These are phyloP conservation scores for Murraya koenigii DNA, from an alignment of 345 rosid genomes.

Conservation along the genomic window DNA sequence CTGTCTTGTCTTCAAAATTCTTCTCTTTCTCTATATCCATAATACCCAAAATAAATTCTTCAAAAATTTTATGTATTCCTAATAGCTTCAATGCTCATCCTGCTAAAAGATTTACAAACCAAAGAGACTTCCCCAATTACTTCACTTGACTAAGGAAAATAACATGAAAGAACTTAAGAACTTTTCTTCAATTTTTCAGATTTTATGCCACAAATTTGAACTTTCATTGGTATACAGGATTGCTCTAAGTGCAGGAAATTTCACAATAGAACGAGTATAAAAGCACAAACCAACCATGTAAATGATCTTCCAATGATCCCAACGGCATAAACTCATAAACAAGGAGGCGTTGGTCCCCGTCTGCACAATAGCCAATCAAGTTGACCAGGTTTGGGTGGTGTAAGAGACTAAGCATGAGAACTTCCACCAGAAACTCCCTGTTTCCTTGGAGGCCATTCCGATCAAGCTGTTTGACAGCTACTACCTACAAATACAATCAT, in stretches of 20 bases:
- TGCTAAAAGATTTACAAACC: neutral
- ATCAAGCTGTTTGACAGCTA: conserved; percentile 93
- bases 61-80: neutral
- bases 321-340: conserved; percentile 95
- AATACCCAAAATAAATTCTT: neutral
- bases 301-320: conserved; percentile 94
- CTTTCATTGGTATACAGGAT: neutral
- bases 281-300: conserved; percentile 66
- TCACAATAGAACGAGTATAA: neutral
- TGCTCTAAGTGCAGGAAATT: neutral
- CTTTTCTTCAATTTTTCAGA: neutral
- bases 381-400: conserved; percentile 95
- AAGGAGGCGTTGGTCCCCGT: conserved; percentile 96
- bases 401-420: conserved; percentile 94
- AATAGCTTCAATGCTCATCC: neutral
- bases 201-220: neutral
- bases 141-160: neutral
- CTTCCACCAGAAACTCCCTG: conserved; percentile 96
- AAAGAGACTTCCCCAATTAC: neutral
- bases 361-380: conserved; percentile 96
- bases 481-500: conserved; percentile 54
- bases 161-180: neutral
- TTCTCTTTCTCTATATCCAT: neutral
- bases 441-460: conserved; percentile 96
- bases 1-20: neutral